Evolutionary conservation across 106 monocot genomes (phyloP).

Genomic region (Dioscorea dumetorum): DNA sequence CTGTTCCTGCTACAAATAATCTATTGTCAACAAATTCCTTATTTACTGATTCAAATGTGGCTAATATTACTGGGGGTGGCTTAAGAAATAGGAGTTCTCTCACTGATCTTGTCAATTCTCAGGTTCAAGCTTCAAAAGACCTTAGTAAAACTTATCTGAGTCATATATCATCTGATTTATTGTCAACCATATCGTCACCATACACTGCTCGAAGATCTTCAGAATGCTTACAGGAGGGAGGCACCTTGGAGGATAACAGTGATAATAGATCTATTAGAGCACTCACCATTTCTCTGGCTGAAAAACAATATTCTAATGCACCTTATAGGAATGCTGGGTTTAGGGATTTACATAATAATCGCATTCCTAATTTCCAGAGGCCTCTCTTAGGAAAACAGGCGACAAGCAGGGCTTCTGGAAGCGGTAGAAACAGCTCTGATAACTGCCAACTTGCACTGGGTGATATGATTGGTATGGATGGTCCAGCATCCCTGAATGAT

Average conservation of each 20-base stretch:
- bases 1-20: conserved; percentile 52
- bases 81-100: conserved; percentile 57
- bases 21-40: conserved; percentile 22
- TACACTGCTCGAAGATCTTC: conserved; percentile 38
- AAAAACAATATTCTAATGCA: conserved; percentile 48
- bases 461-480: conserved; percentile 67
- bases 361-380: conserved; percentile 95
- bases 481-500: conserved; percentile 79
- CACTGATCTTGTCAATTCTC: conserved; percentile 27
- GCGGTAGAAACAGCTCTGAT: conserved; percentile 80
- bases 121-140: conserved; percentile 44
- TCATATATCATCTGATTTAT: conserved; percentile 50
- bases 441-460: conserved; percentile 55
- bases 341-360: conserved; percentile 63
- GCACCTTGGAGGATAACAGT: conserved; percentile 24
- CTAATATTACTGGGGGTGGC: conserved; percentile 25
- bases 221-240: conserved; percentile 51
- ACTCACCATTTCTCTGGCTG: conserved; percentile 33
- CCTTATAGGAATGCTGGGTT: conserved; percentile 47
- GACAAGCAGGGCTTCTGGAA: conserved; percentile 54
- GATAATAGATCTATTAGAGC: conserved; percentile 37
- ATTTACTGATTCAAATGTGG: conserved; percentile 30
- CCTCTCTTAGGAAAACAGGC: conserved; percentile 88
- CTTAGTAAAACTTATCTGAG: conserved; percentile 35
- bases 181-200: conserved; percentile 46